Base-by-base conservation (phyloP, 345 rosid species). In the Clausena lansium region DNA sequence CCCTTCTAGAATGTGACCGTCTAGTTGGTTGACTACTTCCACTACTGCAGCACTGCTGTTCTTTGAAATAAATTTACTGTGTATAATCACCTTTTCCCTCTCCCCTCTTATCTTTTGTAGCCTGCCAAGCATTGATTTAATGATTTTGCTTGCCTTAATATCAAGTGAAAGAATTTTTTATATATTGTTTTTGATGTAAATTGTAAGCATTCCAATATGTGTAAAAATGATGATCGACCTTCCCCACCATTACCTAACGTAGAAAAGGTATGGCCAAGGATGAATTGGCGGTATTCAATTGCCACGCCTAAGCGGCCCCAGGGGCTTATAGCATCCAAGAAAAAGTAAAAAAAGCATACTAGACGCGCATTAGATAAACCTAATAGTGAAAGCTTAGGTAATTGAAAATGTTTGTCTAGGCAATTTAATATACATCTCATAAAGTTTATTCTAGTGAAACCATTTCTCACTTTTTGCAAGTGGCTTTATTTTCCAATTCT, bases 221-320 rank as follows among this genome's bases (percentile, higher is more conserved):
- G 63, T 55, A 67, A 79, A 72, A 79, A 72, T 67, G 35, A 75
- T 81, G 61, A 72, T 24, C 20, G 33, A 67, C 80, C 76, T 79
- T 33, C 84, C 86, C 82, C 85, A 78, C 85, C 79, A 84, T 76
- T 81, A 68, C 80, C 84, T 6, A 63, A 72, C 81, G 52, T 13
- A 41, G 32, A 75, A 73, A 77, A 47, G 74, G 39, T 41, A 65
- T 67, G 84, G 80, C 76, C 33, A 58, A 63, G 74, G 47, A 72
- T 35, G 35, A 75, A 63, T 76, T 72, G 84, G 84, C 71, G 60
- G 80, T 61, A 67, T 50, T 39, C 14, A 33, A 45, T 70, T 25
- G 39, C 74, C 73, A 22, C 61, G 52, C 74, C 74, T 82, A 73
- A 62, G 20, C 69, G 69, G 66, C 41, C 72, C 74, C 71, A 69